Percentiles rank a stretch among this genome's conserved stretches.
Conservation (phyloP, 345 rosid species). For the Eucalyptus regnans region DNA sequence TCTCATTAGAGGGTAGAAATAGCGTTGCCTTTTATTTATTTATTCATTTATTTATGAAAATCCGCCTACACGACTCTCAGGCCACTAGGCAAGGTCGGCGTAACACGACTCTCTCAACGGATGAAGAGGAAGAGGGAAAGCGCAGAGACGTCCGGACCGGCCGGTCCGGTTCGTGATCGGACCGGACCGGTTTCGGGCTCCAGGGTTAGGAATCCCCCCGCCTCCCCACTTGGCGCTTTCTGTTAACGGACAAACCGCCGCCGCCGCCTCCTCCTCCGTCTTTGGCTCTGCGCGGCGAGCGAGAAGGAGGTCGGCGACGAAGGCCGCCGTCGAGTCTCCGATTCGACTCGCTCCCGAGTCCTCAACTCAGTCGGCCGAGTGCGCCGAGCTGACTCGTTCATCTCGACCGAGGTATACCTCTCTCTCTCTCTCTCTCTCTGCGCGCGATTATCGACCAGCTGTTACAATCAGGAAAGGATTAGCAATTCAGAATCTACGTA, state of each 20-base stretch:
- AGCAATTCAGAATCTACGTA: not conserved
- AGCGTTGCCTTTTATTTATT: too few species aligned
- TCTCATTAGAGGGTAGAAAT: fast-evolving
- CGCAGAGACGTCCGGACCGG: not conserved
- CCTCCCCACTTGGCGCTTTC: fast-evolving
- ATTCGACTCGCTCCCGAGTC: not conserved
- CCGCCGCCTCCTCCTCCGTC: not conserved
- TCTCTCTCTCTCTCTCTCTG: too few species aligned
- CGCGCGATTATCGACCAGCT: not conserved
- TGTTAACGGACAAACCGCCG: not conserved
- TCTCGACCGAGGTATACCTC: not conserved
- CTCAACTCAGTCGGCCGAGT: not conserved
- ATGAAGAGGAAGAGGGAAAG: too few species aligned
- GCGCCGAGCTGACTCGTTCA: not conserved
- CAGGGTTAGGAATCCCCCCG: not conserved
- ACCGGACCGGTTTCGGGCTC: not conserved
- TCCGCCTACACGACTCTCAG: too few species aligned
- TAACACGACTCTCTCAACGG: too few species aligned
- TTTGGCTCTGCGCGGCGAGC: not conserved
- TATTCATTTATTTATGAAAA: too few species aligned
- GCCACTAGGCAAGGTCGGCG: too few species aligned
- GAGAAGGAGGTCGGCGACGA: not conserved
- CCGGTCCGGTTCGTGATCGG: not conserved
- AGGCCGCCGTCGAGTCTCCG: not conserved
- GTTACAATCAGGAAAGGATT: not conserved